phyloP scores from a whole-genome alignment of 1,284 basidiomycete genomes.

The Moesziomyces sp. region DNA sequence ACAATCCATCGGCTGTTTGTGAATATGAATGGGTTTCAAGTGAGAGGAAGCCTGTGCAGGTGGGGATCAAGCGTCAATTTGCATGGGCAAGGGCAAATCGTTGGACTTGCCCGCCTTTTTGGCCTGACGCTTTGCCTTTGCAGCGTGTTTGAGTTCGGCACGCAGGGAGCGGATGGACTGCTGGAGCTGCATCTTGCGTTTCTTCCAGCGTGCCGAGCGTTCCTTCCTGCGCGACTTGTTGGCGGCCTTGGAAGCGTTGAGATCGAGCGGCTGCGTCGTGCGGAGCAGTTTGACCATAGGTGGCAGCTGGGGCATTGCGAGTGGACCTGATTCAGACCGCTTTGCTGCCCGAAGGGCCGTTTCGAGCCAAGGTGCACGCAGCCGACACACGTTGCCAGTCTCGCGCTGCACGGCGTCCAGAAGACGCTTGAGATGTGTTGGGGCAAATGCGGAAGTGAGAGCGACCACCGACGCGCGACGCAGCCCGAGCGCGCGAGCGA shows the following conservation, averaged over 20 bases:
- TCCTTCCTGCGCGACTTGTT: constrained; percentile 31
- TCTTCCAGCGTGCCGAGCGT: constrained; percentile 27
- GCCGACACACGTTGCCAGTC: constrained; percentile 11
- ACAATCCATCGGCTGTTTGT: no score
- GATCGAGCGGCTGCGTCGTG: constrained; percentile 35
- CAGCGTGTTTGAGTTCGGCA: constrained; percentile 10
- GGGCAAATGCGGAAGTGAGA: constrained; percentile 18
- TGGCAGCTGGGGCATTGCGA: constrained; percentile 11
- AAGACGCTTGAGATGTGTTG: constrained; percentile 2
- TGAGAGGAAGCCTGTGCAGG: no score
- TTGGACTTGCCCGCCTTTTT: neutral
- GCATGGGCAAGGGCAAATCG: neutral
- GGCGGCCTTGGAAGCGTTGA: constrained; percentile 31
- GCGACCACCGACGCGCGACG: constrained; percentile 22
- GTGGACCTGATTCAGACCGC: neutral
- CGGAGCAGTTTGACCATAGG: constrained; percentile 35
- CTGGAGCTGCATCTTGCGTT: constrained; percentile 15
- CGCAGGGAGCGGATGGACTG: constrained; percentile 13
- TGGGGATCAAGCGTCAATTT: neutral
- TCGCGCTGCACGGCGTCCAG: constrained; percentile 15
- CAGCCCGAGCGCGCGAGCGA: constrained; percentile 29
- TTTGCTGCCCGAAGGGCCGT: constrained; percentile 22
- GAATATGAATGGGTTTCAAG: no score
- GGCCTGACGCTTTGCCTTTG: neutral
- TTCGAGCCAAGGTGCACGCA: constrained; percentile 37